Conservation (phyloP, 2,329 filamentous ascomycete genomes). For the Pestalotiopsis sp. region DNA sequence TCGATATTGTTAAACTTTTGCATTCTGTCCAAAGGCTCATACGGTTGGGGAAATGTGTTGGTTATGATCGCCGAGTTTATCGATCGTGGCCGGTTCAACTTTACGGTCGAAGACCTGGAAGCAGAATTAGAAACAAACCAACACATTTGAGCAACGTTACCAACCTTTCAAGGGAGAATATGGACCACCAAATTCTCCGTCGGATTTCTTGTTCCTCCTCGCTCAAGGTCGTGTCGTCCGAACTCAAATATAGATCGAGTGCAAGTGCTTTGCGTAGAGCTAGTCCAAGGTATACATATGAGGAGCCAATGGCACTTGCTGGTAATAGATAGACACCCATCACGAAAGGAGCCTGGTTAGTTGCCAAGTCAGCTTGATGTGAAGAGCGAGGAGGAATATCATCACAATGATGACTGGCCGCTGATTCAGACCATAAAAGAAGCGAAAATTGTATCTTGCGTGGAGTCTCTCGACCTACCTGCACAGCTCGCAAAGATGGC, state of each 20-base stretch:
- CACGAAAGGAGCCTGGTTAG: conserved; percentile 29
- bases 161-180: conserved; percentile 32
- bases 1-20: conserved; percentile 36
- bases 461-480: not conserved
- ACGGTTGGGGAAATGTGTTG: conserved; percentile 19
- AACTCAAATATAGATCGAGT: conserved; percentile 28
- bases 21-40: conserved; percentile 19
- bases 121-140: not conserved
- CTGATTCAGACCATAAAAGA: no score
- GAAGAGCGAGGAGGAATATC: not conserved
- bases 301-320: conserved; percentile 34
- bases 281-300: conserved; percentile 33
- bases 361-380: no score
- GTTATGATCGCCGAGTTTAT: conserved; percentile 25
- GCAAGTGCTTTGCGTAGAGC: conserved; percentile 31
- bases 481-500: conserved; percentile 32
- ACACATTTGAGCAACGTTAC: not conserved
- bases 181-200: conserved; percentile 30
- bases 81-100: conserved; percentile 27
- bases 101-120: conserved; percentile 24
- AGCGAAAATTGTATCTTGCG: no score
- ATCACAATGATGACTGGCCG: no score
- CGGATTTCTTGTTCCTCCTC: conserved; percentile 26
- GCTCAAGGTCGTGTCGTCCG: conserved; percentile 24
- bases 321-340: conserved; percentile 39